These are phyloP conservation scores for Entomortierella lignicola DNA, from an alignment of 192 early-diverging fungal species.

Conservation along the genomic window DNA sequence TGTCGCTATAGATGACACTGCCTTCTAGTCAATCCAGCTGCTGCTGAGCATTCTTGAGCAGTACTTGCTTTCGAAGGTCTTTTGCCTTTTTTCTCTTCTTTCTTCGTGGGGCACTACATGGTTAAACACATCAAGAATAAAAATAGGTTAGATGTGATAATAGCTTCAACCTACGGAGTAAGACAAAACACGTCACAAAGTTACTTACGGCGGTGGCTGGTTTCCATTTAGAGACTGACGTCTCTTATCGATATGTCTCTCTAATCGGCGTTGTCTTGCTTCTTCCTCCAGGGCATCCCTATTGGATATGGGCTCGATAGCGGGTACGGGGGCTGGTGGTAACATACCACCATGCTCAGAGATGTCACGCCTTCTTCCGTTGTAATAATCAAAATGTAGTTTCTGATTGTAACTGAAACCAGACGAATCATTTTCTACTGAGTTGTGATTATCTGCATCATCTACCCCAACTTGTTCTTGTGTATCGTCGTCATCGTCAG, in stretches of 20 bases:
- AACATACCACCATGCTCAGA: conserved; percentile 23
- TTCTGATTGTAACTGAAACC: conserved; percentile 8
- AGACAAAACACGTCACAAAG: no score
- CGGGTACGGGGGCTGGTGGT: conserved; percentile 23
- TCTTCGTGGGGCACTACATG: conserved; percentile 28
- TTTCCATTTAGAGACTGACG: conserved; percentile 38
- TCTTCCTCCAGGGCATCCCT: conserved; percentile 43
- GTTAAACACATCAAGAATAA: not conserved
- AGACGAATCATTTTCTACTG: conserved; percentile 23
- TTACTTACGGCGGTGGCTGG: conserved; percentile 42
- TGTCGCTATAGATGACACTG: not conserved
- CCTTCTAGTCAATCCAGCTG: conserved; percentile 42
- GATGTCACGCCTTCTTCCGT: not conserved
- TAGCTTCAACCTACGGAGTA: no score
- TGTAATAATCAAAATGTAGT: conserved; percentile 14
- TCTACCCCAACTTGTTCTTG: conserved; percentile 1
- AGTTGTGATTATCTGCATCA: conserved; percentile 12
- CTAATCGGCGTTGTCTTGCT: conserved; percentile 41
- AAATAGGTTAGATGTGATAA: not conserved
- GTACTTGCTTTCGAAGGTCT: conserved; percentile 47
- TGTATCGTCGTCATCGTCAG: conserved; percentile 14
- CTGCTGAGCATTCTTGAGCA: conserved; percentile 52
- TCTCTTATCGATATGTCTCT: conserved; percentile 46
- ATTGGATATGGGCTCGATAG: conserved; percentile 28
- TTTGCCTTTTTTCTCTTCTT: conserved; percentile 54